phyloP scores from a whole-genome alignment of 2,329 filamentous ascomycete species.

The Colletotrichum orbiculare region DNA sequence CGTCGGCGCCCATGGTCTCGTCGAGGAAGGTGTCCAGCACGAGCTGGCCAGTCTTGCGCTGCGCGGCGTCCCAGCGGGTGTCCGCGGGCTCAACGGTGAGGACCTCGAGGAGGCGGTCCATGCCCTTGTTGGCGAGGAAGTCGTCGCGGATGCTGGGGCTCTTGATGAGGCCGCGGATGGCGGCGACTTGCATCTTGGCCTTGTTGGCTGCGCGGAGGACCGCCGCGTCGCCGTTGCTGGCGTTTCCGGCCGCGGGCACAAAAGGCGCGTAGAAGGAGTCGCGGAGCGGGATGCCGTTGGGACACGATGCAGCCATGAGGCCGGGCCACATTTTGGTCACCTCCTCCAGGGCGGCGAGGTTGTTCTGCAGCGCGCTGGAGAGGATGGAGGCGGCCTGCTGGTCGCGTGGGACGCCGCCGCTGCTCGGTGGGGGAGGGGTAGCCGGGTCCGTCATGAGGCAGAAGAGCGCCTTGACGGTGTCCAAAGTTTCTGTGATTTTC shows the following conservation, averaged over 20 bases:
- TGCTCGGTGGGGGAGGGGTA: conserved; percentile 36
- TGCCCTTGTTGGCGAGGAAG: conserved; percentile 66
- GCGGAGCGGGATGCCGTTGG: conserved; percentile 43
- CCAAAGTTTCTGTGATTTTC: conserved; percentile 67
- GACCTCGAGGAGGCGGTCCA: conserved; percentile 64
- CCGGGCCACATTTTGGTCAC: conserved; percentile 60
- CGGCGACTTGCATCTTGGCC: conserved; percentile 55
- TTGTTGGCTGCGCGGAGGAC: conserved; percentile 40
- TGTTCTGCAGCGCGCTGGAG: conserved; percentile 71
- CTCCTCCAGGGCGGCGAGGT: conserved; percentile 67
- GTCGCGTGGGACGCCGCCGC: conserved; percentile 50
- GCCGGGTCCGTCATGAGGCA: conserved; percentile 60
- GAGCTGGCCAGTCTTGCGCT: conserved; percentile 67
- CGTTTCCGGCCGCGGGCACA: conserved; percentile 42
- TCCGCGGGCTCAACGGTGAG: conserved; percentile 54
- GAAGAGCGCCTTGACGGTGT: conserved; percentile 65
- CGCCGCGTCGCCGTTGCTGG: conserved; percentile 3
- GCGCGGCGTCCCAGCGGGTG: conserved; percentile 61
- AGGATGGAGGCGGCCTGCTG: conserved; percentile 68
- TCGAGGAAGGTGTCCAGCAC: conserved; percentile 76
- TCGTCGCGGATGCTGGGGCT: conserved; percentile 61
- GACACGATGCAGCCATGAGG: conserved; percentile 54
- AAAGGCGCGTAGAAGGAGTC: conserved; percentile 55
- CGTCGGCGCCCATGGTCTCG: conserved; percentile 68
- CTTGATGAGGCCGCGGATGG: conserved; percentile 67